Evolutionary conservation across 306 rosid species (phyloP), one percentile per base, ranked within the genome.

Genomic region (Neltuma alba): DNA sequence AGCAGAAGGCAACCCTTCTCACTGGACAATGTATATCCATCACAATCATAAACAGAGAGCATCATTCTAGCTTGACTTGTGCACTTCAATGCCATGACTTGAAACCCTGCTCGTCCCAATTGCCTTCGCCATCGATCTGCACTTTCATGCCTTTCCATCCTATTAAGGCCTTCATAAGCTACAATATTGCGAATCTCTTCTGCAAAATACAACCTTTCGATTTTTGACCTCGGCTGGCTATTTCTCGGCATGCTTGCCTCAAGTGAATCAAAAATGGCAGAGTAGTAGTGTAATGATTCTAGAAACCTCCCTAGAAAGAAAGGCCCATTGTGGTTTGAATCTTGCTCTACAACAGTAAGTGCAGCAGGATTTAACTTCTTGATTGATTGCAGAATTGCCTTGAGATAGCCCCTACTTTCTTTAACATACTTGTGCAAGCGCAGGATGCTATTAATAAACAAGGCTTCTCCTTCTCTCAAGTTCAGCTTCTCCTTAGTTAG

Each of bases 241-340:
- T 82, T 82, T 21, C 94, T 78, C 0, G 92, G 82, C 69, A 93
- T 91, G 30, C 88, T 67, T 21, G 85, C 91, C 68, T 93, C 94
- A 0, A 91, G 91, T 25, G 94, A 88, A 57, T 93, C 94, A 42
- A 91, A 93, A 82, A 93, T 82, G 7, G 98, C 94, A 0, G 98
- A 91, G 86, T 93, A 93, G 62, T 88, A 93, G 82, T 93, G 93
- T 34, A 91, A 82, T 41, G 94, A 88, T 72, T 93, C 94, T 5
- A 91, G 81, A 78, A 91, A 93, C 64, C 98, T 88, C 66, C 97
- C 93, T 36, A 93, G 89, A 77, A 93, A 93, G 73, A 93, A 91
- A 25, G 98, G 96, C 2, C 97, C 93, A 28, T 93, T 93, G 57
- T 93, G 98, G 77, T 91, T 91, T 71, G 97, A 89, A 52, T 93